Evolutionary conservation across 2,329 filamentous ascomycete species (phyloP).

Genomic region (Westerdykella ornata): DNA sequence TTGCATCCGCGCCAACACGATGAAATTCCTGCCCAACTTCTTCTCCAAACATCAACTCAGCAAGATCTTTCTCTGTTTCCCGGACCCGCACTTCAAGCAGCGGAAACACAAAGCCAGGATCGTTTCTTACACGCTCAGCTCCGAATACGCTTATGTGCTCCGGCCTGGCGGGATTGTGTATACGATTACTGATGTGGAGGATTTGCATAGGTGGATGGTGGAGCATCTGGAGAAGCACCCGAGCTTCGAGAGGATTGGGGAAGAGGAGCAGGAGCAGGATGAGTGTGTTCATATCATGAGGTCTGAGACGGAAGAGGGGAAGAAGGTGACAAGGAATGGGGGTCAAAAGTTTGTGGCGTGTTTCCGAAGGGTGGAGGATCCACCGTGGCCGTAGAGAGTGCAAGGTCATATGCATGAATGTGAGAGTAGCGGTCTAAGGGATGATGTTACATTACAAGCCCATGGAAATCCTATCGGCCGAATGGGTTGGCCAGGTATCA

Average conservation of each 20-base stretch:
- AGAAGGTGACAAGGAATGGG: constrained; percentile 88
- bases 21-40: constrained; percentile 99
- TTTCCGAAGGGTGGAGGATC: constrained; percentile 74
- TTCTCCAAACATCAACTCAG: constrained; percentile 73
- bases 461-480: constrained; percentile 1
- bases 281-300: constrained; percentile 68
- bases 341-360: constrained; percentile 88
- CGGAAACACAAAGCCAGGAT: constrained; percentile 97
- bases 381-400: constrained; percentile 55
- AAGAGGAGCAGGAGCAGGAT: constrained; percentile 61
- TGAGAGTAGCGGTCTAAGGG: not conserved
- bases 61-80: constrained; percentile 97
- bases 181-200: constrained; percentile 95
- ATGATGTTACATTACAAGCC: not conserved
- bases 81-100: constrained; percentile 95
- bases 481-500: constrained; percentile 4
- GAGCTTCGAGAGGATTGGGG: constrained; percentile 67
- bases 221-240: constrained; percentile 72
- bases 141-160: constrained; percentile 87
- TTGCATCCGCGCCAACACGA: constrained; percentile 86
- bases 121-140: constrained; percentile 77
- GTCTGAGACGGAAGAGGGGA: constrained; percentile 89
- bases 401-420: not conserved
- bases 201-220: constrained; percentile 90
- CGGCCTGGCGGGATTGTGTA: constrained; percentile 81